phyloP scores from a whole-genome alignment of 2,329 filamentous ascomycete genomes.

The Cladosporium sp. region DNA sequence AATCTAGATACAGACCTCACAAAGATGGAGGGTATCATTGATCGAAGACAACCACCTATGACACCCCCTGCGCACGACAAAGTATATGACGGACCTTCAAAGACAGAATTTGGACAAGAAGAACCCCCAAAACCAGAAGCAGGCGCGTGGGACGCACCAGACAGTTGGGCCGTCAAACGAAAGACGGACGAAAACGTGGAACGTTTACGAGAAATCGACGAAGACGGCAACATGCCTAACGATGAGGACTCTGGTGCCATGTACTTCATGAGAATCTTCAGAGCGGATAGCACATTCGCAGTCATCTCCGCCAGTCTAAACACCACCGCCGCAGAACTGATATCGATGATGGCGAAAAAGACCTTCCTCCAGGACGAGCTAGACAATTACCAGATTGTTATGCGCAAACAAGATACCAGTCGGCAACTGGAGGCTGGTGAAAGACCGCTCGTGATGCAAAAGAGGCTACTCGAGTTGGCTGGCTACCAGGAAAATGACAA shows the following conservation, averaged over 20 bases:
- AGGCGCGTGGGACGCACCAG: slow-evolving; percentile 83
- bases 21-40: slow-evolving; percentile 88
- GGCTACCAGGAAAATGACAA: slow-evolving; percentile 84
- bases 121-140: slow-evolving; percentile 31
- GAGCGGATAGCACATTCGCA: slow-evolving; percentile 88
- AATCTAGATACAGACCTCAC: slow-evolving; percentile 81
- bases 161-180: slow-evolving; percentile 90
- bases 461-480: slow-evolving; percentile 81
- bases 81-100: slow-evolving; percentile 47
- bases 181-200: slow-evolving; percentile 60
- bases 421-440: slow-evolving; percentile 75
- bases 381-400: slow-evolving; percentile 91
- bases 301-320: slow-evolving; percentile 82
- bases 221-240: slow-evolving; percentile 58
- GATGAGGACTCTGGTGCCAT: slow-evolving; percentile 70
- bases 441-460: slow-evolving; percentile 85
- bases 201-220: slow-evolving; percentile 61
- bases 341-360: slow-evolving; percentile 89
- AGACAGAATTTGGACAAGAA: slow-evolving; percentile 25
- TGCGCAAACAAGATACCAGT: slow-evolving; percentile 87
- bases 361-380: slow-evolving; percentile 85
- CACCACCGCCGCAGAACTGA: slow-evolving; percentile 79
- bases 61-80: slow-evolving; percentile 57
- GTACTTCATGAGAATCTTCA: slow-evolving; percentile 94
- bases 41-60: slow-evolving; percentile 56